These are phyloP conservation scores for Blastobotrys elegans DNA, from an alignment of 1,139 yeast genomes.

Conservation along the genomic window DNA sequence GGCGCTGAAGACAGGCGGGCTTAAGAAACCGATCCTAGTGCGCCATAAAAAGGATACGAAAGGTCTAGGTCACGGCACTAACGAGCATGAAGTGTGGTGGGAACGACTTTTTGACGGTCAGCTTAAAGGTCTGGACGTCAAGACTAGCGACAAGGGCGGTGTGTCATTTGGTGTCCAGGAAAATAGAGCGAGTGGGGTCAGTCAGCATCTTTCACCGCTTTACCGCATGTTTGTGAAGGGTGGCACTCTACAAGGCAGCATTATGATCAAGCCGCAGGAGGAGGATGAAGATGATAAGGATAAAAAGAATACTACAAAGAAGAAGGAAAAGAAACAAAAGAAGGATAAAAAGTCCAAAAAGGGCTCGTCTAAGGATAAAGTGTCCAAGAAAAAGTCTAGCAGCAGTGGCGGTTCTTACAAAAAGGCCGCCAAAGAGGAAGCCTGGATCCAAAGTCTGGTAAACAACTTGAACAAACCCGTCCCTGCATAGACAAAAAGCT, in stretches of 20 bases:
- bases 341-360: constrained; percentile 15
- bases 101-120: constrained; percentile 92
- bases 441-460: constrained; percentile 16
- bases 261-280: constrained; percentile 25
- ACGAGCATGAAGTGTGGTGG: constrained; percentile 93
- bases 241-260: constrained; percentile 76
- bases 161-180: constrained; percentile 37
- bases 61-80: constrained; percentile 73
- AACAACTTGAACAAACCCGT: constrained; percentile 13
- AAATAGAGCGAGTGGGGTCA: constrained; percentile 31
- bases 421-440: constrained; percentile 13
- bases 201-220: constrained; percentile 40
- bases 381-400: not conserved
- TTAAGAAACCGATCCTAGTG: constrained; percentile 80
- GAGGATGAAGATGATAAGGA: constrained; percentile 21
- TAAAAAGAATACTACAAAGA: constrained; percentile 13
- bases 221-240: constrained; percentile 76
- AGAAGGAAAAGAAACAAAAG: constrained; percentile 23
- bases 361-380: constrained; percentile 13
- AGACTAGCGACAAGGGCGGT: constrained; percentile 31
- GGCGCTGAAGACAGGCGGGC: constrained; percentile 72
- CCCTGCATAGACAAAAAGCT: constrained; percentile 9
- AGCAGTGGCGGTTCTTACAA: not conserved
- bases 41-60: constrained; percentile 86
- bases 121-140: constrained; percentile 69